phyloP scores from a whole-genome alignment of 202 grass and related monocot genomes.

The Brachypodium distachyon region DNA sequence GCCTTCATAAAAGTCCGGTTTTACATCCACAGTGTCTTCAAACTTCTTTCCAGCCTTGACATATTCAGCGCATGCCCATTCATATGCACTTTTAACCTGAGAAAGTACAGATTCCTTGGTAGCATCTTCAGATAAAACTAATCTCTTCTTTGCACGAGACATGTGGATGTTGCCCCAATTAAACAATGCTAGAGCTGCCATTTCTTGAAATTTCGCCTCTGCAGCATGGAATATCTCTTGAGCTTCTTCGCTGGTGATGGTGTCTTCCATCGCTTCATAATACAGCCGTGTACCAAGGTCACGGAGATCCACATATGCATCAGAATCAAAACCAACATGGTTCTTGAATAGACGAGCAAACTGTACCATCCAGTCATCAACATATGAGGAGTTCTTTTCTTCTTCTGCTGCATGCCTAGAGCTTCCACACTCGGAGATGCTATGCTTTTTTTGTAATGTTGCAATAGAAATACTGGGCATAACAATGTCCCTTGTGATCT shows the following conservation, averaged over 20 bases:
- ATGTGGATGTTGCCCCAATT: conserved; percentile 87
- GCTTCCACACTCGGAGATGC: conserved; percentile 38
- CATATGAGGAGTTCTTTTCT: conserved; percentile 2
- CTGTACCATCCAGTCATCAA: conserved; percentile 71
- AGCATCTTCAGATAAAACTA: conserved; percentile 48
- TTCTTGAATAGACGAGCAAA: conserved; percentile 73
- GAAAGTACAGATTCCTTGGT: conserved; percentile 46
- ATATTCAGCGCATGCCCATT: conserved; percentile 61
- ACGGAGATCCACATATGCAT: conserved; percentile 60
- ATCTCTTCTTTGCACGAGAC: conserved; percentile 67
- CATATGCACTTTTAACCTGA: conserved; percentile 48
- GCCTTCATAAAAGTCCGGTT: conserved; percentile 69
- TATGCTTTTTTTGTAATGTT: conserved; percentile 24
- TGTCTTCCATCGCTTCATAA: conserved; percentile 81
- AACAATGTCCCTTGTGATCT: conserved; percentile 37
- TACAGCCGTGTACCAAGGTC: conserved; percentile 65
- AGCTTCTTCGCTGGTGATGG: conserved; percentile 74
- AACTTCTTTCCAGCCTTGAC: conserved; percentile 63
- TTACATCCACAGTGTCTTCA: conserved; percentile 55
- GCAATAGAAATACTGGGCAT: conserved; percentile 14
- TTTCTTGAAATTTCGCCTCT: conserved; percentile 78
- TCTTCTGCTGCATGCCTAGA: conserved; percentile 24
- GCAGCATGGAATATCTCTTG: conserved; percentile 71
- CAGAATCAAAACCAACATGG: conserved; percentile 58
- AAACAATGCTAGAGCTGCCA: conserved; percentile 66